These are phyloP conservation scores for Malassezia slooffiae DNA, from an alignment of 1,284 basidiomycete species.

Conservation along the genomic window DNA sequence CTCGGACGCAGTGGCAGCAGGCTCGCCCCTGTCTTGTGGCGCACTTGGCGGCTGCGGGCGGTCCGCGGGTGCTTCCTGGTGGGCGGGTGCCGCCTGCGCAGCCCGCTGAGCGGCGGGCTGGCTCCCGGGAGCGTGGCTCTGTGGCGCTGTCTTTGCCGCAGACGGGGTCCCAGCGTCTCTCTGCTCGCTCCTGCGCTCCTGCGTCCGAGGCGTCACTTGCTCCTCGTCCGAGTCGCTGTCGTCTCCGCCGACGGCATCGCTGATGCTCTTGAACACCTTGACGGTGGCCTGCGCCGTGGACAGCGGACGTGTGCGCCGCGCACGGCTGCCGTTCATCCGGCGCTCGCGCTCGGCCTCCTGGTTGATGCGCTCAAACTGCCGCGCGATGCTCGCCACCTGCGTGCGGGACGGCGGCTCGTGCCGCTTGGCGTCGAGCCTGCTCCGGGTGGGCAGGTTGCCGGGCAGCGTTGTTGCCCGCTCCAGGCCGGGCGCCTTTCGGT, in stretches of 20 bases:
- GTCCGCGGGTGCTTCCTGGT: not conserved
- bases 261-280: slow-evolving; percentile 77
- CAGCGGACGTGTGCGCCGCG: slow-evolving; percentile 80
- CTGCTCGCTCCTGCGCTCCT: too few species aligned
- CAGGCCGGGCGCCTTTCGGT: too few species aligned
- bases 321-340: slow-evolving; percentile 54
- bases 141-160: too few species aligned
- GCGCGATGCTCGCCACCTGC: slow-evolving; percentile 52
- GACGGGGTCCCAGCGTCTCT: too few species aligned
- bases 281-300: slow-evolving; percentile 78
- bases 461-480: too few species aligned
- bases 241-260: slow-evolving; percentile 82
- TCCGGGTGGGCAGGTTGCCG: too few species aligned
- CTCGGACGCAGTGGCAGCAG: too few species aligned
- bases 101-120: too few species aligned
- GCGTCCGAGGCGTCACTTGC: too few species aligned
- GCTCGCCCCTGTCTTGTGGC: not conserved
- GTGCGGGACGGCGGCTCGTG: slow-evolving; percentile 18
- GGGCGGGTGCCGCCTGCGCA: too few species aligned
- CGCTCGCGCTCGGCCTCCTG: slow-evolving; percentile 49
- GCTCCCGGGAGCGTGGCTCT: too few species aligned
- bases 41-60: not conserved
- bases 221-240: slow-evolving; percentile 28
- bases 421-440: too few species aligned
- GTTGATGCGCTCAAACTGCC: slow-evolving; percentile 51